Conservation (phyloP, 2,329 filamentous ascomycete species). For the Geoglossum cookeanum region DNA sequence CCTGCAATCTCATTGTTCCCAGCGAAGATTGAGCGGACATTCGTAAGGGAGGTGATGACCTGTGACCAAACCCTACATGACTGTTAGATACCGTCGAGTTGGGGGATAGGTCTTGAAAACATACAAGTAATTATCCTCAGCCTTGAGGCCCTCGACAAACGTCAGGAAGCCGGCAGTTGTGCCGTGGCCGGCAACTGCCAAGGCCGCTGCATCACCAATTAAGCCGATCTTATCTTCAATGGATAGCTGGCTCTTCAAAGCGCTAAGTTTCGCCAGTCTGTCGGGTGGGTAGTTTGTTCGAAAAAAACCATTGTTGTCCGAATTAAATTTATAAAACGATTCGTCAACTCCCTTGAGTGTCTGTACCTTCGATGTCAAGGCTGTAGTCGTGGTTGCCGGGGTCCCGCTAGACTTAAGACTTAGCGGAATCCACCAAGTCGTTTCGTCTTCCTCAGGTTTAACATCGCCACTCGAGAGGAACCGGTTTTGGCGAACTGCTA, state of each 20-base stretch:
- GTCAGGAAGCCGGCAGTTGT: slow-evolving; percentile 65
- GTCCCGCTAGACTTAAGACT: slow-evolving; percentile 62
- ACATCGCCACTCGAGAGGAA: slow-evolving; percentile 87
- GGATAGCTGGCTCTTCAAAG: slow-evolving; percentile 54
- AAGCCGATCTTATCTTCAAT: slow-evolving; percentile 86
- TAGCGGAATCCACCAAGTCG: slow-evolving; percentile 89
- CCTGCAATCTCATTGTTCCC: slow-evolving; percentile 52
- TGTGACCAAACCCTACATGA: slow-evolving; percentile 55
- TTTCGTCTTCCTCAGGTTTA: slow-evolving; percentile 76
- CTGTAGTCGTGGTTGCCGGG: slow-evolving; percentile 42
- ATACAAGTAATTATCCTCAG: slow-evolving; percentile 61
- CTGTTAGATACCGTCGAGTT: slow-evolving; percentile 10
- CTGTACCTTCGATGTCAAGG: slow-evolving; percentile 58
- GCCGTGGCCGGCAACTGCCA: slow-evolving; percentile 73
- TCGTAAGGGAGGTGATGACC: slow-evolving; percentile 55
- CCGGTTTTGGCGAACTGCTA: slow-evolving; percentile 65
- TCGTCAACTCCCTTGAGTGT: slow-evolving; percentile 56
- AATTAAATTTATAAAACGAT: slow-evolving; percentile 87
- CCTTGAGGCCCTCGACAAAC: slow-evolving; percentile 66
- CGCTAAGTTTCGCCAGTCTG: slow-evolving; percentile 61
- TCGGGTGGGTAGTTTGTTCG: slow-evolving; percentile 82
- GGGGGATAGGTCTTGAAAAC: slow-evolving; percentile 10
- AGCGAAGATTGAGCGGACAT: slow-evolving; percentile 69
- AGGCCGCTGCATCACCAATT: slow-evolving; percentile 71
- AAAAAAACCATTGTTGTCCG: slow-evolving; percentile 75